Percentiles rank a stretch among this genome's conserved stretches.
Conservation (phyloP, 2,329 filamentous ascomycete species). For the Dothiorella sarmentorum region DNA sequence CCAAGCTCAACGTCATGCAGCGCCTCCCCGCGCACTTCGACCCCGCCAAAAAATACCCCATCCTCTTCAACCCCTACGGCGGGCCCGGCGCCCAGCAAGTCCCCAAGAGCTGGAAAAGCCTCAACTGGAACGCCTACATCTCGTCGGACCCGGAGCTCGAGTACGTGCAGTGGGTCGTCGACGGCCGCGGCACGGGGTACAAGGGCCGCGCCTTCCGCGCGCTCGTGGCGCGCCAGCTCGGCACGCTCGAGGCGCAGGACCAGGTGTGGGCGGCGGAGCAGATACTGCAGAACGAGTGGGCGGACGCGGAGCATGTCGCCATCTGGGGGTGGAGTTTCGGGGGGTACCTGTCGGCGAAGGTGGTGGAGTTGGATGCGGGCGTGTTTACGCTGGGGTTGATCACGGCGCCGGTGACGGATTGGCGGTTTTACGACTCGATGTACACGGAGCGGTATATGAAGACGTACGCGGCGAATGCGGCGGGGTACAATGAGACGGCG, state of each 20-base stretch:
- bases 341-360: slow-evolving; percentile 64
- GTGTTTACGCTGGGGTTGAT: slow-evolving; percentile 62
- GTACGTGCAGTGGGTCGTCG: slow-evolving; percentile 65
- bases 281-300: slow-evolving; percentile 51
- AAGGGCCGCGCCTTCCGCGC: slow-evolving; percentile 62
- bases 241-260: slow-evolving; percentile 61
- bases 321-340: slow-evolving; percentile 70
- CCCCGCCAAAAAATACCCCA: slow-evolving; percentile 60
- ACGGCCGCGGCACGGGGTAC: slow-evolving; percentile 64
- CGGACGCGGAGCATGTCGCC: slow-evolving; percentile 58
- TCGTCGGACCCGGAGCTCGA: slow-evolving; percentile 64
- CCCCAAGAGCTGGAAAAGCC: slow-evolving; percentile 52
- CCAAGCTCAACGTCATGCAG: slow-evolving; percentile 62
- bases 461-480: slow-evolving; percentile 53
- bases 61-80: slow-evolving; percentile 66
- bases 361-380: slow-evolving; percentile 59
- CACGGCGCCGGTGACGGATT: slow-evolving; percentile 65
- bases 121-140: slow-evolving; percentile 62
- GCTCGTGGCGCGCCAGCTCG: slow-evolving; percentile 57
- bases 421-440: slow-evolving; percentile 68
- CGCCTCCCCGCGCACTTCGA: slow-evolving; percentile 64
- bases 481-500: slow-evolving; percentile 59
- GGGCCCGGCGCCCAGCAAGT: slow-evolving; percentile 63
- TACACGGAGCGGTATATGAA: slow-evolving; percentile 75
- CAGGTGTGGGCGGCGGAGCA: slow-evolving; percentile 65